Evolutionary conservation across 176 grass and related monocot species (phyloP).

Genomic region (Triticum turgidum): DNA sequence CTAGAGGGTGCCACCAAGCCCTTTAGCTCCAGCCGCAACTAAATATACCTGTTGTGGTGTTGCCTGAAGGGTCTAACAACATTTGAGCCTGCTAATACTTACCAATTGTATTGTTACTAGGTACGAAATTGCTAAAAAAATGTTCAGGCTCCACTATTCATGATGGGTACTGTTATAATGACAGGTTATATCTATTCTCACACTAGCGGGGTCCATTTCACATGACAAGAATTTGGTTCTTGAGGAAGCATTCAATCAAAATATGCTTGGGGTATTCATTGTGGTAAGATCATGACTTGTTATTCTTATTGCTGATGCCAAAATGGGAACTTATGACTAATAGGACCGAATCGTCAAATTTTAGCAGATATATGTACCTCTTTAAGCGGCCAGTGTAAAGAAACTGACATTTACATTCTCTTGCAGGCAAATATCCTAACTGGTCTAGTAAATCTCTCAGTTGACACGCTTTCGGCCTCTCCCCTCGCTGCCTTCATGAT

Average conservation of each 20-base stretch:
- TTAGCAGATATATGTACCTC: neutral
- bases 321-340: neutral
- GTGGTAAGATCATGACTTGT: constrained; percentile 45
- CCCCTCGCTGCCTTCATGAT: constrained; percentile 45
- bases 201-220: constrained; percentile 44
- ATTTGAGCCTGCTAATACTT: neutral
- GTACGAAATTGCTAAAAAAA: neutral
- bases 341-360: neutral
- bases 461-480: constrained; percentile 67
- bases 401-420: constrained; percentile 24
- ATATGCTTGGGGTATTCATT: constrained; percentile 86
- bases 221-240: constrained; percentile 64
- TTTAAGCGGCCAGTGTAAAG: neutral
- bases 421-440: constrained; percentile 91
- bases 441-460: constrained; percentile 69
- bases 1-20: neutral
- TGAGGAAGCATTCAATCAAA: constrained; percentile 90
- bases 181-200: constrained; percentile 80
- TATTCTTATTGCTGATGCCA: neutral
- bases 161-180: constrained; percentile 24
- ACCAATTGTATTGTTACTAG: neutral
- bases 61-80: constrained; percentile 1
- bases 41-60: neutral
- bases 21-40: neutral
- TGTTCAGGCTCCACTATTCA: constrained; percentile 8